Conservation (phyloP, 176 grass and related monocot species). For the Avena eriantha region DNA sequence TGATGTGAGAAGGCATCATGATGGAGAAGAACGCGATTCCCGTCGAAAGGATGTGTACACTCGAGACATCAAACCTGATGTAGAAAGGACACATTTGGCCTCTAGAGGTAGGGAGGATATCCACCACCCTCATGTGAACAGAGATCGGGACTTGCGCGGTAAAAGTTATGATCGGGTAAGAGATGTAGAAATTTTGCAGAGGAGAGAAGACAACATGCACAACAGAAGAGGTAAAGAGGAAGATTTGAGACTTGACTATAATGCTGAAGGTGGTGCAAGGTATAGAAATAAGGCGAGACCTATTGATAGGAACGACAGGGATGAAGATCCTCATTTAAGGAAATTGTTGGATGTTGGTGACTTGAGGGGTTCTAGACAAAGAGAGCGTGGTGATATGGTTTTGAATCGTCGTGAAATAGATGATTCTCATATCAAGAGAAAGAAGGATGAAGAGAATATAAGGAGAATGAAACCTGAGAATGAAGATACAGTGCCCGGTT, state of each 20-base stretch:
- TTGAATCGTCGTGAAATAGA: conserved; percentile 67
- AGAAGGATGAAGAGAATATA: conserved; percentile 76
- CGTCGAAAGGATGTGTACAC: conserved; percentile 49
- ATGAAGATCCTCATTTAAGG: conserved; percentile 70
- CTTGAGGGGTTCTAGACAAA: conserved; percentile 74
- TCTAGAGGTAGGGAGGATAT: conserved; percentile 71
- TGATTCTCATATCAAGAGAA: conserved; percentile 79
- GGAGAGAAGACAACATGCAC: conserved; percentile 80
- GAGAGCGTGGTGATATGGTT: conserved; percentile 61
- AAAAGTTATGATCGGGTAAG: conserved; percentile 86
- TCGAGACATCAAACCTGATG: conserved; percentile 49
- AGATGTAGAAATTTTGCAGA: conserved; percentile 60
- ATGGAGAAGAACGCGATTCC: conserved; percentile 57
- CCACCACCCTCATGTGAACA: conserved; percentile 50
- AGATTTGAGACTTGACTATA: conserved; percentile 67
- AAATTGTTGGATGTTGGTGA: conserved; percentile 79
- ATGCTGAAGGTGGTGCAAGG: conserved; percentile 62
- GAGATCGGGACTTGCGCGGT: conserved; percentile 59
- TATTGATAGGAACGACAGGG: conserved; percentile 71
- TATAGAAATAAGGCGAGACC: conserved; percentile 67
- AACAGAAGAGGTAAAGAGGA: conserved; percentile 77
- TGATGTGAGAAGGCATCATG: conserved; percentile 58
- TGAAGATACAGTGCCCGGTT: conserved; percentile 58
- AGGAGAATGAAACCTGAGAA: conserved; percentile 78
- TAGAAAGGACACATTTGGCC: conserved; percentile 49